A percentile compares a stretch with the other conserved stretches of the same genome.
phyloP scores from a whole-genome alignment of 116 monocot genomes.

The Papilionanthe hybrid region DNA sequence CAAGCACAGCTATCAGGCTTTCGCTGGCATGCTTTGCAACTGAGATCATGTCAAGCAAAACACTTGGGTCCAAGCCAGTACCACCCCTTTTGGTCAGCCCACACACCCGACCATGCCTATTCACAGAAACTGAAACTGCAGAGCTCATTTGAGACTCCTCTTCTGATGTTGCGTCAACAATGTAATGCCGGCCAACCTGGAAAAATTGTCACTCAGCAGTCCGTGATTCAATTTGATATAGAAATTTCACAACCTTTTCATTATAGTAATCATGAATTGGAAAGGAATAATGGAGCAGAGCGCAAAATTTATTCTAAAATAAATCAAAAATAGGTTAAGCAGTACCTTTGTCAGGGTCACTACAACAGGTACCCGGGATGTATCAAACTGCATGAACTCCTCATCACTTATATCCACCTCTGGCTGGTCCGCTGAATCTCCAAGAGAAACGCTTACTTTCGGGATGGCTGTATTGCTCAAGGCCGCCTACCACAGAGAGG shows the following conservation, averaged over 20 bases:
- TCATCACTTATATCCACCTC: slow-evolving; percentile 85
- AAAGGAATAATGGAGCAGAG: neutral
- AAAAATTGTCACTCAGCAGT: neutral
- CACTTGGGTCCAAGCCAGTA: slow-evolving; percentile 75
- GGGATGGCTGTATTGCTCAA: slow-evolving; percentile 82
- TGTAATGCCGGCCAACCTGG: slow-evolving; percentile 86
- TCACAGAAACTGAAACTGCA: slow-evolving; percentile 83
- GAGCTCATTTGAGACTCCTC: slow-evolving; percentile 99
- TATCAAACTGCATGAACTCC: slow-evolving; percentile 93
- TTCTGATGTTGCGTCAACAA: slow-evolving; percentile 89
- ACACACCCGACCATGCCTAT: slow-evolving; percentile 68
- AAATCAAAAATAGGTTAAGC: neutral
- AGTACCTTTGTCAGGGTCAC: slow-evolving; percentile 83
- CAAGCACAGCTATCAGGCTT: slow-evolving; percentile 44
- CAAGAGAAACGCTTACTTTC: slow-evolving; percentile 70
- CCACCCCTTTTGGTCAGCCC: slow-evolving; percentile 84
- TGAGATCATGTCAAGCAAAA: slow-evolving; percentile 88
- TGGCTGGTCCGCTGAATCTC: slow-evolving; percentile 57
- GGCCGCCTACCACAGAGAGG: slow-evolving; percentile 52
- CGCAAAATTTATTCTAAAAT: neutral
- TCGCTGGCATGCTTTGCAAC: slow-evolving; percentile 67
- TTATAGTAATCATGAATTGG: neutral
- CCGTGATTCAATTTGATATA: neutral
- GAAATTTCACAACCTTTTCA: neutral
- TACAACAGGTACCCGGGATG: slow-evolving; percentile 69